Conservation (phyloP, 352 stramenopile genomes). For the Globisporangium camurandrum region DNA sequence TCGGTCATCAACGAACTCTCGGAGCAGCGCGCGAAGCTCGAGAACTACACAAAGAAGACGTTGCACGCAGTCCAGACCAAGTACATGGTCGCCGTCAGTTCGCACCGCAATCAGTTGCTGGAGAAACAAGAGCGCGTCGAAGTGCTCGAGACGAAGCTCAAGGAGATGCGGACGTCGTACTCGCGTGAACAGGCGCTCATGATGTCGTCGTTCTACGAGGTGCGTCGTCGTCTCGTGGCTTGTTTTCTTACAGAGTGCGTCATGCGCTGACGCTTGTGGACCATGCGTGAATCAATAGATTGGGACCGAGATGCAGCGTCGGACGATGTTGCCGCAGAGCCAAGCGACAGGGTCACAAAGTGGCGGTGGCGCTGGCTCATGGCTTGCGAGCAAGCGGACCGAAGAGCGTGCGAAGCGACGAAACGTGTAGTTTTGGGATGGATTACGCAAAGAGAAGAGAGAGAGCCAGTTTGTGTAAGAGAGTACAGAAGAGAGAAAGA, state of each 20-base stretch:
- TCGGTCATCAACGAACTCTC: slow-evolving; percentile 84
- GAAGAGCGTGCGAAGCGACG: slow-evolving; percentile 79
- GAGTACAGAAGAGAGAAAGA: not conserved
- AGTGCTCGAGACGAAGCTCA: slow-evolving; percentile 83
- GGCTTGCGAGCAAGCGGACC: slow-evolving; percentile 78
- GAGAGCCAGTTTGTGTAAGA: not conserved
- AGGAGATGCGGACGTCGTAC: slow-evolving; percentile 69
- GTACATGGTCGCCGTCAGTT: slow-evolving; percentile 87
- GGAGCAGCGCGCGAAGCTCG: slow-evolving; percentile 79
- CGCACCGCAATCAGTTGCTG: slow-evolving; percentile 82
- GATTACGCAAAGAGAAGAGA: slow-evolving; percentile 1
- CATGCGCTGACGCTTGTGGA: not conserved
- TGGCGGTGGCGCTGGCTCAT: slow-evolving; percentile 50
- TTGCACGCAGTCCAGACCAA: slow-evolving; percentile 87
- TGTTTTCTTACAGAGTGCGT: not conserved
- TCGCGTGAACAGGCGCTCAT: slow-evolving; percentile 82
- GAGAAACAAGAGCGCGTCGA: slow-evolving; percentile 83
- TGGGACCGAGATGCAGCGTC: slow-evolving; percentile 80
- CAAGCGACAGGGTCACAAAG: too few relatives aligned
- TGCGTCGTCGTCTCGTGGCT: slow-evolving; percentile 11
- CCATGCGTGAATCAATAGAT: slow-evolving; percentile 36
- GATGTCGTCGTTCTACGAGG: slow-evolving; percentile 88
- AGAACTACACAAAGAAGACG: slow-evolving; percentile 89
- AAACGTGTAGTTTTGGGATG: slow-evolving; percentile 29
- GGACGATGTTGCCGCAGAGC: slow-evolving; percentile 81